A percentile compares a stretch with the other conserved stretches of the same genome.
Conservation (phyloP, 768 basidiomycete genomes). For the Leucocoprinus birnbaumii region DNA sequence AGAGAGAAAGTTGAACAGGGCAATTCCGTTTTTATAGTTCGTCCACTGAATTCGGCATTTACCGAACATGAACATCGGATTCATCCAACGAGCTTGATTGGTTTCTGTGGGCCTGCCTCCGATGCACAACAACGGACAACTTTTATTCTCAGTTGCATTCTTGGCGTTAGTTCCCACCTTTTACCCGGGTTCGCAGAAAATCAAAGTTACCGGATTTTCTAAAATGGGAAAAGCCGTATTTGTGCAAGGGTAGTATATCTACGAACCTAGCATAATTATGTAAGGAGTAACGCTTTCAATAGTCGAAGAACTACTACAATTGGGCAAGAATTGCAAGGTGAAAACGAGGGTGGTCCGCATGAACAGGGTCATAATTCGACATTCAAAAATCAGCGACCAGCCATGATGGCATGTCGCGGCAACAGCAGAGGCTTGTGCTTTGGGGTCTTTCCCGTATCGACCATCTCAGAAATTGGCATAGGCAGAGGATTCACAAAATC, state of each 20-base stretch:
- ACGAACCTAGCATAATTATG: background rate
- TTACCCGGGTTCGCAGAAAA: background rate
- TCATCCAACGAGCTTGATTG: conserved; percentile 2
- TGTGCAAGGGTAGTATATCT: background rate
- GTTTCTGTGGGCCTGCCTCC: background rate
- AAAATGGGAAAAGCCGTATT: background rate
- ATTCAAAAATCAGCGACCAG: conserved; percentile 31
- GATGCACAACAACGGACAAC: too few relatives aligned
- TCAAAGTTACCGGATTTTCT: background rate
- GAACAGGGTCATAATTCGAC: conserved; percentile 2
- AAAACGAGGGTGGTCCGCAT: conserved; percentile 2
- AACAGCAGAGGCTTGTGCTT: conserved; percentile 25
- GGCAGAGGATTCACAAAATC: conserved; percentile 48
- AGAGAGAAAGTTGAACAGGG: background rate
- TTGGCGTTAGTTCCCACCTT: too few relatives aligned
- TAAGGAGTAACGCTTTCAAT: background rate
- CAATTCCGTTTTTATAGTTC: background rate
- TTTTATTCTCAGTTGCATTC: too few relatives aligned
- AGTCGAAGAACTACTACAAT: background rate
- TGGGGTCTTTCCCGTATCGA: conserved; percentile 20
- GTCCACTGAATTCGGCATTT: background rate
- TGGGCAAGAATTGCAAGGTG: conserved; percentile 3
- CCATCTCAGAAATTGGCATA: conserved; percentile 53
- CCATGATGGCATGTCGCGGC: conserved; percentile 33
- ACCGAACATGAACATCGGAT: conserved; percentile 1